These are phyloP conservation scores for Lactifluus echinatus DNA, from an alignment of 768 basidiomycete genomes.

Conservation along the genomic window DNA sequence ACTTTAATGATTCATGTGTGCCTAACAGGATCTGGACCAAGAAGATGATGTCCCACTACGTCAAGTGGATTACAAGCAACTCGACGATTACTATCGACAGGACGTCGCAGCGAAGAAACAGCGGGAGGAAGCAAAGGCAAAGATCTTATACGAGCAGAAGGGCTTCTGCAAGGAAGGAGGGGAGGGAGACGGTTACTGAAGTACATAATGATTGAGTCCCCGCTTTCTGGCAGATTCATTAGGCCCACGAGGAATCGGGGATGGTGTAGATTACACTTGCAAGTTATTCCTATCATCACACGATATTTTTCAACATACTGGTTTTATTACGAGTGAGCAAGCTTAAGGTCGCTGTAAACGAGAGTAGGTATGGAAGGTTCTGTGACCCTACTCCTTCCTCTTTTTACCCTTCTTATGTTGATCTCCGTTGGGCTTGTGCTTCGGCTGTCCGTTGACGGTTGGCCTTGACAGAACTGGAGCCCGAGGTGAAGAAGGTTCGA, in stretches of 20 bases:
- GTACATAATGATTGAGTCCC: not conserved
- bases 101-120: slow-evolving; percentile 68
- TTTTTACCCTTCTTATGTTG: slow-evolving; percentile 21
- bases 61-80: slow-evolving; percentile 61
- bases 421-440: slow-evolving; percentile 19
- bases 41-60: slow-evolving; percentile 82
- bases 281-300: slow-evolving; percentile 4
- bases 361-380: not conserved
- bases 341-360: not conserved
- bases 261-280: slow-evolving; percentile 24
- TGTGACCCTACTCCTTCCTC: slow-evolving; percentile 11
- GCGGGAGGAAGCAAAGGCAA: slow-evolving; percentile 76
- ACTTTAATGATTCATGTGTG: slow-evolving; percentile 1
- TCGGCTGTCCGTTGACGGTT: slow-evolving; percentile 27
- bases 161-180: slow-evolving; percentile 95
- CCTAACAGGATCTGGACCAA: slow-evolving; percentile 72
- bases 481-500: slow-evolving; percentile 16
- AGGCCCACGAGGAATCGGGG: slow-evolving; percentile 25
- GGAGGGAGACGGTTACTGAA: slow-evolving; percentile 91
- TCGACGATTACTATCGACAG: slow-evolving; percentile 64
- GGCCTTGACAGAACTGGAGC: slow-evolving; percentile 20
- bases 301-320: not conserved
- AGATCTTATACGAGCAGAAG: slow-evolving; percentile 71
- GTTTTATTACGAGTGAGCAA: not conserved
- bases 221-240: slow-evolving; percentile 32